Evolutionary conservation across 1,284 basidiomycete genomes (phyloP).

Genomic region (Agroathelia rolfsii): DNA sequence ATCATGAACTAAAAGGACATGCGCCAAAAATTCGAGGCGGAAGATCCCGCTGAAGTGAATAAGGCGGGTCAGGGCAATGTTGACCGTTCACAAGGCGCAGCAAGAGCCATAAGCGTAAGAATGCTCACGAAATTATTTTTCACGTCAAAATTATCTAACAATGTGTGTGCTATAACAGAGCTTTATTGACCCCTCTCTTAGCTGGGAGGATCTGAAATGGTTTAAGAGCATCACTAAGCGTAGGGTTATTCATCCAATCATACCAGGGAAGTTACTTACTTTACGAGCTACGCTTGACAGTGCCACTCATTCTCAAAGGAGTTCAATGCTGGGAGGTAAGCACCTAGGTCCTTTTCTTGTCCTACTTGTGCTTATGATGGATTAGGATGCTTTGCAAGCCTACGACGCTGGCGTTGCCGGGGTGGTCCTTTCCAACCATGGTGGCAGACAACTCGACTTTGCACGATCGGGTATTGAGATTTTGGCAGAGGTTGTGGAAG

Average conservation of each 20-base stretch:
- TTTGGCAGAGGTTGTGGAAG: slow-evolving; percentile 76
- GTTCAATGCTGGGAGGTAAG: slow-evolving; percentile 84
- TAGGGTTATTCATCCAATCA: slow-evolving; percentile 21
- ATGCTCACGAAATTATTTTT: slow-evolving; percentile 1
- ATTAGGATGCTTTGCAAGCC: slow-evolving; percentile 75
- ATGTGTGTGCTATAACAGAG: slow-evolving; percentile 36
- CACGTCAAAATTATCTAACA: slow-evolving; percentile 2
- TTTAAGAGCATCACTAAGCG: slow-evolving; percentile 85
- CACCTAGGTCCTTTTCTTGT: slow-evolving; percentile 3
- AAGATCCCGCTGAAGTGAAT: slow-evolving; percentile 64
- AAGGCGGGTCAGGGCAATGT: slow-evolving; percentile 49
- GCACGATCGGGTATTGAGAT: slow-evolving; percentile 86
- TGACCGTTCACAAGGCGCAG: slow-evolving; percentile 84
- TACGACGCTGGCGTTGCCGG: slow-evolving; percentile 78
- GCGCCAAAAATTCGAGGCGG: slow-evolving; percentile 90
- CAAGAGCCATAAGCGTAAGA: slow-evolving; percentile 83
- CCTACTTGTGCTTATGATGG: slow-evolving; percentile 1
- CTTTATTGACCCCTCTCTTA: slow-evolving; percentile 87
- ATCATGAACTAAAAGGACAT: too few species aligned
- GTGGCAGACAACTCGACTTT: slow-evolving; percentile 88
- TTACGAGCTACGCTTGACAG: slow-evolving; percentile 26
- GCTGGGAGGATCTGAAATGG: slow-evolving; percentile 83
- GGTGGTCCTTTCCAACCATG: slow-evolving; percentile 87
- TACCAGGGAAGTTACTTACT: background rate
- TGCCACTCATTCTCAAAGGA: slow-evolving; percentile 90